Percentiles rank a stretch among this genome's conserved stretches.
phyloP scores from a whole-genome alignment of 441 rosid species.

The Jatropha multifida region DNA sequence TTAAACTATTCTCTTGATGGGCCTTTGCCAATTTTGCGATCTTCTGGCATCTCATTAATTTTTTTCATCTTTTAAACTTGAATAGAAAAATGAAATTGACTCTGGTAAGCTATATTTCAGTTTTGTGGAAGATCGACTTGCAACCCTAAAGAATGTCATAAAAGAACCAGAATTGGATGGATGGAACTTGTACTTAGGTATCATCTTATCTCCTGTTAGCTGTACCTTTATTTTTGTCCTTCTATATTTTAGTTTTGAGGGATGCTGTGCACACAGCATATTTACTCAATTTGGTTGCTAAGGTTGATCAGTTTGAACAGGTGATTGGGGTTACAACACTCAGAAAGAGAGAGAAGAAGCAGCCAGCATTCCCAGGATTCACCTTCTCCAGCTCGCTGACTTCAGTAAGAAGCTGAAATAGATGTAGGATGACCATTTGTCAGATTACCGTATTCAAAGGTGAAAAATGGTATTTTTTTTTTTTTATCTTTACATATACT shows the following conservation, averaged over 20 bases:
- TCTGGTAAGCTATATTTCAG: conserved; percentile 33
- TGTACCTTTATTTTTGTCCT: background rate
- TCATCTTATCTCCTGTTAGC: background rate
- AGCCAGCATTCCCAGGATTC: conserved; percentile 64
- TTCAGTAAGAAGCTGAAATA: conserved; percentile 84
- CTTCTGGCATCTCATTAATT: background rate
- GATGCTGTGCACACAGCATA: background rate
- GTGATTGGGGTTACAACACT: conserved; percentile 95
- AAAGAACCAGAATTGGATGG: conserved; percentile 79
- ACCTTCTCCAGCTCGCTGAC: conserved; percentile 70
- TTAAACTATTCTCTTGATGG: background rate
- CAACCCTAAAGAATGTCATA: conserved; percentile 85
- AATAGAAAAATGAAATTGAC: conserved; percentile 18
- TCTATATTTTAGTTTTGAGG: background rate
- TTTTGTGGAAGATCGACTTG: conserved; percentile 94
- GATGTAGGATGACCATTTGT: conserved; percentile 6
- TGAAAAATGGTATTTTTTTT: background rate
- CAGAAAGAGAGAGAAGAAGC: conserved; percentile 82
- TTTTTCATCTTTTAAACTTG: conserved; percentile 8
- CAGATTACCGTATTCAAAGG: background rate
- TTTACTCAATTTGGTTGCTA: conserved; percentile 14
- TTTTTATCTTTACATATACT: background rate
- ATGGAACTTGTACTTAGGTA: conserved; percentile 87
- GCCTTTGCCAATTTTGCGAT: background rate
- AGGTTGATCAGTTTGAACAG: conserved; percentile 40